These are phyloP conservation scores for Aspergillus mulundensis DNA, from an alignment of 495 filamentous ascomycete genomes.

Conservation along the genomic window DNA sequence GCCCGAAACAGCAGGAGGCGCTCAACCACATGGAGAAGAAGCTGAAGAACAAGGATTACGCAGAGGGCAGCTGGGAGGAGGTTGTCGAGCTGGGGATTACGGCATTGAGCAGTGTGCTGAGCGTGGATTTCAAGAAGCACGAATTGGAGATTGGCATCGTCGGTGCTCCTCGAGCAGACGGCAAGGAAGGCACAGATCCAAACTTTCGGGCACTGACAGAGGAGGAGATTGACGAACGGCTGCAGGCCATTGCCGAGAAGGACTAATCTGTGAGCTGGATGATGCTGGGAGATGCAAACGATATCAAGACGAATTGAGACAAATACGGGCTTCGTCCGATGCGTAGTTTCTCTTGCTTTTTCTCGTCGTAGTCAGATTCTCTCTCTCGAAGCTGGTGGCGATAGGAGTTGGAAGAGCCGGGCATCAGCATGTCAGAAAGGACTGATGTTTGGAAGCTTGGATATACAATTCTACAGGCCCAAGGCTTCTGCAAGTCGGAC, in stretches of 20 bases:
- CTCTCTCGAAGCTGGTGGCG: conserved; percentile 16
- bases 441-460: background rate
- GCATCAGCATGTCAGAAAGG: background rate
- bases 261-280: conserved; percentile 55
- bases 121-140: conserved; percentile 98
- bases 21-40: conserved; percentile 98
- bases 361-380: conserved; percentile 17
- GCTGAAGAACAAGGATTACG: conserved; percentile 97
- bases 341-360: conserved; percentile 9
- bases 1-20: conserved; percentile 97
- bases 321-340: conserved; percentile 8
- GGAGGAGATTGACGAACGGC: conserved; percentile 95
- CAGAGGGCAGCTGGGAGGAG: conserved; percentile 91
- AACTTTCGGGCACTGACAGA: conserved; percentile 86
- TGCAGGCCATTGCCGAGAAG: conserved; percentile 98
- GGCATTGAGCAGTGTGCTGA: conserved; percentile 89
- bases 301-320: conserved; percentile 18
- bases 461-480: conserved; percentile 15
- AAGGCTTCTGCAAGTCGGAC: background rate
- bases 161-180: conserved; percentile 73
- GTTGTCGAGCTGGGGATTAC: conserved; percentile 96
- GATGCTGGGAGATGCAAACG: conserved; percentile 18
- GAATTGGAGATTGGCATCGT: conserved; percentile 98
- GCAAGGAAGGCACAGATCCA: conserved; percentile 70
- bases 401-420: background rate